These are phyloP conservation scores for Daldinia sp. DNA, from an alignment of 2,329 filamentous ascomycete species.

Conservation along the genomic window DNA sequence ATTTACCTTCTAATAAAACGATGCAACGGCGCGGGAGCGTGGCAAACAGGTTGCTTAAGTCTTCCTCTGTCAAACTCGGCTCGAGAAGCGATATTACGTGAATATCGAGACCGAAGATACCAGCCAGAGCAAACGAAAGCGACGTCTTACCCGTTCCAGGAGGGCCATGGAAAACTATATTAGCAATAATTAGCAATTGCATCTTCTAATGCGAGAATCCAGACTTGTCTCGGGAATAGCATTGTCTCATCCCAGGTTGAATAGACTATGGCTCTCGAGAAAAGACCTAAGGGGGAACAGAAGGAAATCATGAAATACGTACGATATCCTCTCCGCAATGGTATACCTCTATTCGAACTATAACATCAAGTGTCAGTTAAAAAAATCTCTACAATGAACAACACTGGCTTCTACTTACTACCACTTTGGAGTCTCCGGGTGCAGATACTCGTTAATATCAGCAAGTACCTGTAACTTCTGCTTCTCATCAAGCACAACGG, in stretches of 20 bases:
- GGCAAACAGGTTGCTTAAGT: constrained; percentile 69
- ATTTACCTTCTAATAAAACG: constrained; percentile 67
- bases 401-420: constrained; percentile 58
- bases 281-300: not conserved
- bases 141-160: constrained; percentile 81
- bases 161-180: constrained; percentile 72
- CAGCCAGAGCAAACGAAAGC: constrained; percentile 74
- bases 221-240: not conserved
- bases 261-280: not conserved
- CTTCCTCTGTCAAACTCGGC: constrained; percentile 71
- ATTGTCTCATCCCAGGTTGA: no score
- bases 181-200: not conserved
- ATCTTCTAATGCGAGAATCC: not conserved
- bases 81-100: constrained; percentile 73
- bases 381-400: not conserved
- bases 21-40: constrained; percentile 72
- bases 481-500: constrained; percentile 76
- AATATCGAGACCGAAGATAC: constrained; percentile 74
- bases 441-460: constrained; percentile 83
- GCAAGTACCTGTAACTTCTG: constrained; percentile 75
- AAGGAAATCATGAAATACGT: not conserved
- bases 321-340: constrained; percentile 80
- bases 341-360: constrained; percentile 72
- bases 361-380: not conserved
- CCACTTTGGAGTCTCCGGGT: constrained; percentile 77